A percentile compares a stretch with the other conserved stretches of the same genome.
These are phyloP conservation scores for Trypanosoma conorhini DNA, from an alignment of 208 protist species.

Conservation along the genomic window DNA sequence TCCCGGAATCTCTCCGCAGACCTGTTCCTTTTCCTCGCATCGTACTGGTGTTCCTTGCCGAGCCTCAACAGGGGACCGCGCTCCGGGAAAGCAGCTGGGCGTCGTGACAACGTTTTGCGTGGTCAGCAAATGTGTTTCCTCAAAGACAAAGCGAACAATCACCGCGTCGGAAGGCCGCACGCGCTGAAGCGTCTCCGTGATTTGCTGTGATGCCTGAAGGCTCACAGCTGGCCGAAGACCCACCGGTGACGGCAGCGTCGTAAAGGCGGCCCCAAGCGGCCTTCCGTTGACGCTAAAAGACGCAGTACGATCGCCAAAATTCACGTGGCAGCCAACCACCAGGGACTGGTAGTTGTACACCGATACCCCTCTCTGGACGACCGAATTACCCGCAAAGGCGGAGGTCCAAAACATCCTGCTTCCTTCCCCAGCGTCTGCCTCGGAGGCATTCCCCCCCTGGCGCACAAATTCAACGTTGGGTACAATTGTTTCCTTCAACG, in stretches of 20 bases:
- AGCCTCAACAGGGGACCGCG: not conserved
- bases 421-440: not conserved
- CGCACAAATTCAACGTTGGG: not conserved
- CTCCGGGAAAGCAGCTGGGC: not conserved
- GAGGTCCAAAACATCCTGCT: not conserved
- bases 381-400: not conserved
- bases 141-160: slow-evolving; percentile 40
- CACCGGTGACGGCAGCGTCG: slow-evolving; percentile 10
- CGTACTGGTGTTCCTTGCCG: not conserved
- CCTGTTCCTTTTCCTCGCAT: not conserved
- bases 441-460: not conserved
- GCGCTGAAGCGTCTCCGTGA: slow-evolving; percentile 7
- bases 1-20: slow-evolving; percentile 17
- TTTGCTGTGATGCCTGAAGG: slow-evolving; percentile 21
- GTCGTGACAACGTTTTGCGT: not conserved
- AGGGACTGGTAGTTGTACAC: slow-evolving; percentile 26
- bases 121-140: slow-evolving; percentile 8
- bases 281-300: slow-evolving; percentile 47
- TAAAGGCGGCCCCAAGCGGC: slow-evolving; percentile 32
- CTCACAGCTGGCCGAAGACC: slow-evolving; percentile 35
- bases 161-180: slow-evolving; percentile 16
- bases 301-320: slow-evolving; percentile 5
- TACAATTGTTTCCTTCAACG: not conserved
- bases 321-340: slow-evolving; percentile 31
- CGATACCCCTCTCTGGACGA: slow-evolving; percentile 8